These are phyloP conservation scores for Pichia sp. DNA, from an alignment of 1,139 yeast genomes.

Conservation along the genomic window DNA sequence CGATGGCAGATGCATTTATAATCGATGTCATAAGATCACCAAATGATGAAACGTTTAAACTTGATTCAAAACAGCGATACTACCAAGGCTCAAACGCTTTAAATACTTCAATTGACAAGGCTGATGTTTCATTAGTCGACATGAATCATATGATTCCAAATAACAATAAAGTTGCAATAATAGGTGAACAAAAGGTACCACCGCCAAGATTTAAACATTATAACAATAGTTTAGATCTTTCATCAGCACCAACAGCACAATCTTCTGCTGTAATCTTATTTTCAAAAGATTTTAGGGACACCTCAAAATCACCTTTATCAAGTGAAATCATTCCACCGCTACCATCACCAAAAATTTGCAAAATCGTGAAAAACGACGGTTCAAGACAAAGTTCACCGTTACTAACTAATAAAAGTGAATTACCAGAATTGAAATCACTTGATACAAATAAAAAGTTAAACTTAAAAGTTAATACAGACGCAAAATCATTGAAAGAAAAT, in stretches of 20 bases:
- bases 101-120: neutral
- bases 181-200: slow-evolving; percentile 25
- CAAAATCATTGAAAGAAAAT: neutral
- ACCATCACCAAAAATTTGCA: slow-evolving; percentile 6
- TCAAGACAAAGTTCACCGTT: neutral
- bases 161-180: slow-evolving; percentile 21
- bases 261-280: slow-evolving; percentile 27
- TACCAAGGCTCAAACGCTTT: neutral
- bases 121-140: neutral
- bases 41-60: slow-evolving; percentile 1
- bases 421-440: neutral
- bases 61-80: neutral
- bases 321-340: slow-evolving; percentile 3
- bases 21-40: slow-evolving; percentile 32
- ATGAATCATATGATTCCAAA: neutral
- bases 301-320: slow-evolving; percentile 17
- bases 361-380: neutral
- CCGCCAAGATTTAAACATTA: slow-evolving; percentile 23
- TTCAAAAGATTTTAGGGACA: slow-evolving; percentile 22
- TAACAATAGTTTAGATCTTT: neutral
- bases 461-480: slow-evolving; percentile 8
- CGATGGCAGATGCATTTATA: slow-evolving; percentile 58
- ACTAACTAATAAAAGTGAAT: neutral
- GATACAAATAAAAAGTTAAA: slow-evolving; percentile 2
- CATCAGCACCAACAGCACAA: slow-evolving; percentile 9